These are phyloP conservation scores for Pleochaeta shiraiana DNA, from an alignment of 2,329 filamentous ascomycete genomes.

Conservation along the genomic window DNA sequence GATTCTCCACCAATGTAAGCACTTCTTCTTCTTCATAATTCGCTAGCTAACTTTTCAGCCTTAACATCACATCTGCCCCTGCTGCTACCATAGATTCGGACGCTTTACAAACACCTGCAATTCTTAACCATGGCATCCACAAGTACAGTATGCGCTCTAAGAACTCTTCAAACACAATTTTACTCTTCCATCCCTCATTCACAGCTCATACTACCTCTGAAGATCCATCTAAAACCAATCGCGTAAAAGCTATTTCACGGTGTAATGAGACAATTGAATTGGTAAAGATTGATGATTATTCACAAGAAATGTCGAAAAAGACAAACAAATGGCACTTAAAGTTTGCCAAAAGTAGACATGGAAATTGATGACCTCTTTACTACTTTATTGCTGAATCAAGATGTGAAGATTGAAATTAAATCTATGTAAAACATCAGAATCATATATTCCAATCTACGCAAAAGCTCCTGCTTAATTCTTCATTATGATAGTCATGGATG, in stretches of 20 bases:
- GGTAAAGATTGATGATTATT: conserved; percentile 21
- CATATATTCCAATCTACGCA: too few species aligned
- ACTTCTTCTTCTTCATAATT: not conserved
- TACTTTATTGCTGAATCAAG: too few species aligned
- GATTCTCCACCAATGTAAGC: conserved; percentile 29
- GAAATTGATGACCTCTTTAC: too few species aligned
- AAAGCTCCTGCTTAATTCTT: too few species aligned
- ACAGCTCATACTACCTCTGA: conserved; percentile 11
- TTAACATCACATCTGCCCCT: conserved; percentile 20
- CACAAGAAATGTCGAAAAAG: conserved; percentile 15
- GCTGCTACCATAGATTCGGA: not conserved
- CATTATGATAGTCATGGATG: too few species aligned
- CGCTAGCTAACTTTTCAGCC: conserved; percentile 7
- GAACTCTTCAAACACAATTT: conserved; percentile 44
- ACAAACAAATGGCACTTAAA: conserved; percentile 36
- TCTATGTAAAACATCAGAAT: too few species aligned
- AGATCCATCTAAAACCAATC: conserved; percentile 13
- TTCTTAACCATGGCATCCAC: conserved; percentile 29
- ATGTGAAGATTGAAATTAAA: too few species aligned
- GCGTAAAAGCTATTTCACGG: conserved; percentile 29
- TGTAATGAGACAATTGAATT: conserved; percentile 42
- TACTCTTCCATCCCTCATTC: conserved; percentile 26
- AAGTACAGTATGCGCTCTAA: conserved; percentile 40
- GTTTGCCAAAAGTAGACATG: conserved; percentile 23
- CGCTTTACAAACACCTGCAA: conserved; percentile 23